These are phyloP conservation scores for Gillenia trifoliata DNA, from an alignment of 306 rosid species.

Conservation along the genomic window DNA sequence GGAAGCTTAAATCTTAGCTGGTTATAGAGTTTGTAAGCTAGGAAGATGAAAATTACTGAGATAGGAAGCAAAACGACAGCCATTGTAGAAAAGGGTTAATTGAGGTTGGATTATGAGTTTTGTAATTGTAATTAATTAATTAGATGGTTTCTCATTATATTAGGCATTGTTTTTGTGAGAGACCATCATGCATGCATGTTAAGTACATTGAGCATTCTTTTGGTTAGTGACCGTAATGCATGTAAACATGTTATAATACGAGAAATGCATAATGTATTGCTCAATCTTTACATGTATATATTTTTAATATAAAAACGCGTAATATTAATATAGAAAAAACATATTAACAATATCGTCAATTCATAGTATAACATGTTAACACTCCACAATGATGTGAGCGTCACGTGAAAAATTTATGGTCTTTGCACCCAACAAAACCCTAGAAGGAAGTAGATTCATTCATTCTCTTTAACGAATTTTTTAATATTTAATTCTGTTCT, in stretches of 20 bases:
- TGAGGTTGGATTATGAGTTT: neutral
- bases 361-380: neutral
- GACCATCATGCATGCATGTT: neutral
- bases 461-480: neutral
- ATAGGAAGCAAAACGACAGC: slow-evolving; percentile 4
- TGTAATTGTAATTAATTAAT: neutral
- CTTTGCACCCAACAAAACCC: neutral
- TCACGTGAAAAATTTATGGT: neutral
- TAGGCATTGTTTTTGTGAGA: neutral
- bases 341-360: no score
- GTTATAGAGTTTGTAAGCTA: slow-evolving; percentile 33
- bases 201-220: neutral
- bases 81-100: slow-evolving; percentile 3
- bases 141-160: neutral
- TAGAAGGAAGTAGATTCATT: neutral
- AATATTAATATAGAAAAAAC: neutral
- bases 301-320: neutral
- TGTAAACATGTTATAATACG: no score
- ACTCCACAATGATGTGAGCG: rapidly evolving
- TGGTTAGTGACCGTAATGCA: neutral
- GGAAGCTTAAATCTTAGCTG: slow-evolving; percentile 65
- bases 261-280: neutral
- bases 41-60: slow-evolving; percentile 28
- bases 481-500: no score
- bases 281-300: neutral